These are phyloP conservation scores for rapeseed (Brassica napus) DNA, from an alignment of 345 rosid species.

Conservation along the genomic window Da-Ae NC_063452.1:55227501-55228000, in stretches of 20 bases:
- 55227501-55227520: neutral
- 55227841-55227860: conserved; percentile 20
- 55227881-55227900: conserved; percentile 12
- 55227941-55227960: too few species aligned
- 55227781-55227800: conserved; percentile 16
- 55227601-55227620: neutral
- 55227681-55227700: neutral
- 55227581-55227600: neutral
- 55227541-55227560: neutral
- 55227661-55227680: neutral
- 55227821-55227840: conserved; percentile 40
- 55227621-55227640: conserved; percentile 2
- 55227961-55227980: too few species aligned
- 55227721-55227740: conserved; percentile 19
- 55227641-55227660: neutral
- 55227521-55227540: neutral
- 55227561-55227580: neutral
- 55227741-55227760: neutral
- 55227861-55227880: conserved; percentile 17
- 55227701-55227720: neutral
- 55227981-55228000: too few species aligned
- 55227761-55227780: conserved; percentile 9
- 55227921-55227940: neutral
- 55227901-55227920: neutral
- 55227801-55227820: conserved; percentile 31